phyloP scores from a whole-genome alignment of 2,329 filamentous ascomycete genomes.

The Monosporascus sp. region DNA sequence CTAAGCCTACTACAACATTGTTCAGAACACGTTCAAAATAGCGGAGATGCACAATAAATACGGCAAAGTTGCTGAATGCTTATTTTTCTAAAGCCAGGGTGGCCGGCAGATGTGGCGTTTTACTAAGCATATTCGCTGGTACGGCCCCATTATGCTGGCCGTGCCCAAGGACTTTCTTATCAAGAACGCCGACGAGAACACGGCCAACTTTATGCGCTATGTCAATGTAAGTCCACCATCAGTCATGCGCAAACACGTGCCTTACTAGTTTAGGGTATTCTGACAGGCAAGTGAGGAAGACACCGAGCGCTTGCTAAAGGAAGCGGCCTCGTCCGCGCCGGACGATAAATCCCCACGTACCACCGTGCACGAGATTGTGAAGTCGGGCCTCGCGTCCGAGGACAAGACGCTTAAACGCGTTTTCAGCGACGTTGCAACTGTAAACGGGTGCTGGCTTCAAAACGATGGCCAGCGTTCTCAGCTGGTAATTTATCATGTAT shows the following conservation, averaged over 20 bases:
- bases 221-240: neutral
- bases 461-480: conserved; percentile 10
- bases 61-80: no score
- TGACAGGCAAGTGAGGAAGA: neutral
- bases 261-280: no score
- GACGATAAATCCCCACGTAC: neutral
- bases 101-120: neutral
- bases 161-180: neutral
- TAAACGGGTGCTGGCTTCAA: conserved; percentile 11
- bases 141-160: neutral
- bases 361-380: conserved; percentile 10
- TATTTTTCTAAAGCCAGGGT: no score
- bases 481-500: conserved; percentile 12
- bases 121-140: neutral
- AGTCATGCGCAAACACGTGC: no score
- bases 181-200: neutral
- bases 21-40: no score
- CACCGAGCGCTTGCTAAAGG: neutral
- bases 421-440: conserved; percentile 7
- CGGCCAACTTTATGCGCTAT: neutral
- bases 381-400: conserved; percentile 5
- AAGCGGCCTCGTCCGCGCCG: neutral
- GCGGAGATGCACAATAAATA: no score
- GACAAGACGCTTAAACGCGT: conserved; percentile 11
- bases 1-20: no score